Percentiles rank a stretch among this genome's conserved stretches.
phyloP scores from a whole-genome alignment of 2,329 filamentous ascomycete genomes.

The Penicillium sclerotiorum region DNA sequence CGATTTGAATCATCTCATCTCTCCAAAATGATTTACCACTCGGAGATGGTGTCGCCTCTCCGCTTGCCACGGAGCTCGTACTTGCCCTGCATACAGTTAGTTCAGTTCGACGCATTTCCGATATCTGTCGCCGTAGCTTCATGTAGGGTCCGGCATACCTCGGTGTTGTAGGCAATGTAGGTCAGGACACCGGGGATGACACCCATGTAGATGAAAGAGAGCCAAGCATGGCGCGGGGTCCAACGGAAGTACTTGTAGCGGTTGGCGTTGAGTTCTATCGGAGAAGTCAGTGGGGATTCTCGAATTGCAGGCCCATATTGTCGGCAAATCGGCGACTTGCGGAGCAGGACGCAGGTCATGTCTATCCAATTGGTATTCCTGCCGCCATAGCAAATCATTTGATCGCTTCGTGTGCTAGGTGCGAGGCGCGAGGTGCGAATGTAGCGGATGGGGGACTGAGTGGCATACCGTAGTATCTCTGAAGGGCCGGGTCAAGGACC shows the following conservation, averaged over 20 bases:
- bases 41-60: constrained; percentile 78
- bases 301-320: too few relatives aligned
- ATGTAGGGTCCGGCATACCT: constrained; percentile 65
- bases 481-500: constrained; percentile 48
- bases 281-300: constrained; percentile 13
- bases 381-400: too few relatives aligned
- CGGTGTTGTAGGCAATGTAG: constrained; percentile 74
- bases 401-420: too few relatives aligned
- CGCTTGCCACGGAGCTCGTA: constrained; percentile 84
- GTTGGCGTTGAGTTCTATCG: constrained; percentile 75
- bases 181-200: constrained; percentile 72
- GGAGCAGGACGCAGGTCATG: too few relatives aligned
- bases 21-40: constrained; percentile 60
- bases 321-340: too few relatives aligned
- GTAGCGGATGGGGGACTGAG: constrained; percentile 16
- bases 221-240: constrained; percentile 78
- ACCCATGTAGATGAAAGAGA: constrained; percentile 76
- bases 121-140: background rate
- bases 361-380: too few relatives aligned
- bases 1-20: constrained; percentile 6
- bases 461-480: constrained; percentile 57
- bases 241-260: constrained; percentile 95
- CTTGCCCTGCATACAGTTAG: constrained; percentile 67
- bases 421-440: too few relatives aligned
- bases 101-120: background rate